Percentiles rank a stretch among this genome's conserved stretches.
Conservation (phyloP, 176 grass and related monocot genomes). For the Avena insularis region DNA sequence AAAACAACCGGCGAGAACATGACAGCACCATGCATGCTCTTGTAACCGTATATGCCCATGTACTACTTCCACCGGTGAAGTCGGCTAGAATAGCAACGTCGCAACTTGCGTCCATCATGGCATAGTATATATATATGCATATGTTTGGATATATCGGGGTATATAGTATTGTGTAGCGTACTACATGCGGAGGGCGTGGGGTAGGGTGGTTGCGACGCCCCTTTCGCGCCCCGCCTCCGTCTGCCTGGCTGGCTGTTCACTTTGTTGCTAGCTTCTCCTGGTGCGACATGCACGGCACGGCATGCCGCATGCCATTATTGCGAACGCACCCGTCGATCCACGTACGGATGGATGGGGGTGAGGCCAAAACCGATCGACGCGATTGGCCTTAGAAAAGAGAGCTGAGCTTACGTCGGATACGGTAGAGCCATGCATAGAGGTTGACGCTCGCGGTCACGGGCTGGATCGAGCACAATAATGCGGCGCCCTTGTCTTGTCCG, state of each 20-base stretch:
- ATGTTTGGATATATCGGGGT: not conserved
- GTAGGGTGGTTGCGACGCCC: slow-evolving; percentile 52
- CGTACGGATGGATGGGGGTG: not conserved
- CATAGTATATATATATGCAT: not conserved
- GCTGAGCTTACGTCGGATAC: not conserved
- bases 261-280: not conserved
- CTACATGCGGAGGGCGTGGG: not conserved
- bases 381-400: not conserved
- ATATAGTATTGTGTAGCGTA: not conserved
- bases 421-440: not conserved
- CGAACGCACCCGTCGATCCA: not conserved
- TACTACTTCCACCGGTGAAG: slow-evolving; percentile 39
- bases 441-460: not conserved
- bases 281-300: not conserved
- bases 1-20: no score
- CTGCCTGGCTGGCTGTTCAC: slow-evolving; percentile 2
- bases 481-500: slow-evolving; percentile 4
- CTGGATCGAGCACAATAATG: not conserved
- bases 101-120: not conserved
- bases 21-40: no score
- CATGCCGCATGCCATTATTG: not conserved
- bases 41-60: no score
- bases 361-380: slow-evolving; percentile 33
- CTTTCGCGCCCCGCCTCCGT: slow-evolving; percentile 21
- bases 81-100: not conserved